Evolutionary conservation across 2,329 filamentous ascomycete species (phyloP), one percentile per base, ranked within the genome.

Genomic region (Curvularia eragrostidis): DNA sequence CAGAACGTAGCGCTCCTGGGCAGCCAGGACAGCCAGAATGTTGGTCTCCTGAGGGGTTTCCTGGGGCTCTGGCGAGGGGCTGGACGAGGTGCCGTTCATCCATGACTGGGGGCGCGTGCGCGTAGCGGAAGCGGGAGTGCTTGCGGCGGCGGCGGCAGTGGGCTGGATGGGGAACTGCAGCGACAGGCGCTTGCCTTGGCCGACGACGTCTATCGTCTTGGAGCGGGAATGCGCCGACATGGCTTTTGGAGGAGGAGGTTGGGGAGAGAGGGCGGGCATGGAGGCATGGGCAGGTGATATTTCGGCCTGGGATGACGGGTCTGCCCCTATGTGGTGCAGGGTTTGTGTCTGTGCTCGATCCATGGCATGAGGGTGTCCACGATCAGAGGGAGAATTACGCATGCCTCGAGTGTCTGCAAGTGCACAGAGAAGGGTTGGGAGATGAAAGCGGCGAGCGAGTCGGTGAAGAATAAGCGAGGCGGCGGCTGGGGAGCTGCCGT

Each of bases 11-110:
- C 95, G 85, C 79, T 99, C 95, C 78, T 98, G 93, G 13, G 91
- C 89, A 43, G 95, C 95, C 69, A 99, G 90, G 56, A 93, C 90
- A 60, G 92, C 93, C 64, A 99, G 88, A 69, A 97, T 91, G 61
- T 75, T 78, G 44, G 66, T 68, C 54, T 77, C 74, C 32, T 73
- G 65, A 55, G 41, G 66, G 53, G 32, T 62, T 38, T 26, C 62
- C 44, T 46, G 44, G 15, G 58, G 51, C 8, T 74, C 73, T 8
- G 70, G 66, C 10, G 75, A 71, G 8, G 63, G 64, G 6, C 67
- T 58, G 6, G 69, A 60, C 59, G 76, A 66, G 51, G 70, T 41
- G 44, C 74, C 59, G 61, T 75, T 61, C 56, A 79, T 58, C 70
- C 75, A 78, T 23, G 77, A 79, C 43, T 75, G 73, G 5, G 76